These are phyloP conservation scores for Argentina anserina DNA, from an alignment of 306 rosid genomes.

Conservation along the genomic window DNA sequence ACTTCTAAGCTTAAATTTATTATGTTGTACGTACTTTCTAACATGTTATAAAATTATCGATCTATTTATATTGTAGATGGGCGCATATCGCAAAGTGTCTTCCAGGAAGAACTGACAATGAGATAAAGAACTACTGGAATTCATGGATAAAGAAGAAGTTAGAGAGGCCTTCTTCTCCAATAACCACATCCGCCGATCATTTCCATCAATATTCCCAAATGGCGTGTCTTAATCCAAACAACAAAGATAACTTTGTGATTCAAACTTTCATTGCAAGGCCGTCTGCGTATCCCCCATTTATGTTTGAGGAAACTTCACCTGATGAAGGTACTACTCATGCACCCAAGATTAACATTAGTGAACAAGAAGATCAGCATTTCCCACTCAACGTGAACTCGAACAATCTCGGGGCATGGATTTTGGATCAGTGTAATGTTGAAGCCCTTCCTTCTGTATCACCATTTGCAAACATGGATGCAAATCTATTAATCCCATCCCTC, in stretches of 20 bases:
- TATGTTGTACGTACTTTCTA: not conserved
- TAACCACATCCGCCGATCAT: slow-evolving; percentile 17
- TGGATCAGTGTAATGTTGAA: slow-evolving; percentile 14
- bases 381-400: not conserved
- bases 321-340: not conserved
- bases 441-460: slow-evolving; percentile 28
- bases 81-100: slow-evolving; percentile 83
- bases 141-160: slow-evolving; percentile 76
- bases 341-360: not conserved
- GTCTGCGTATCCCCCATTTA: slow-evolving; percentile 51
- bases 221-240: slow-evolving; percentile 39
- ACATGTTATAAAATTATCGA: not conserved
- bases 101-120: slow-evolving; percentile 82
- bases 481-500: slow-evolving; percentile 50
- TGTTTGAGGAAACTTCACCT: slow-evolving; percentile 43
- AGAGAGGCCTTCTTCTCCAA: slow-evolving; percentile 32
- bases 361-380: slow-evolving; percentile 1
- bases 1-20: not conserved
- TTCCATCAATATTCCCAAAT: slow-evolving; percentile 21
- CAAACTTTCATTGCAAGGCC: slow-evolving; percentile 24
- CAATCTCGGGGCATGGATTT: not conserved
- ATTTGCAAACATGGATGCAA: slow-evolving; percentile 17
- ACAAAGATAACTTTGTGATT: slow-evolving; percentile 11
- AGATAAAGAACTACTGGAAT: slow-evolving; percentile 78
- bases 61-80: slow-evolving; percentile 47